Base-by-base conservation (phyloP, 106 monocot species). In the Allium cepa region DNA sequence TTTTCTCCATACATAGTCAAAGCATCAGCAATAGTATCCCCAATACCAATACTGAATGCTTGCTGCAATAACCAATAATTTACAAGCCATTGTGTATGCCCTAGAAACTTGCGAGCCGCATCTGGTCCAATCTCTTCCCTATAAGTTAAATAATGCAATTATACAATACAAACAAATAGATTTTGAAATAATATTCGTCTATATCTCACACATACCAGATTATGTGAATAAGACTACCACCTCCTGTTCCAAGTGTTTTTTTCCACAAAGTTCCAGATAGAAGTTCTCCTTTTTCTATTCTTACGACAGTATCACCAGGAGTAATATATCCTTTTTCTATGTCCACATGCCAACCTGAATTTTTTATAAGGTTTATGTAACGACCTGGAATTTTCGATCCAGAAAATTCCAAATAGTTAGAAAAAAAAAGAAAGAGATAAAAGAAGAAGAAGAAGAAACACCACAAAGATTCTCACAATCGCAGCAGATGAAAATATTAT, bases 101-200 rank as follows among this genome's bases (percentile, higher is more conserved):
- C 97, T 62, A 99, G 68, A 82, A 99, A 99, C 75, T 99, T 99
- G 49, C 97, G 84, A 50, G 97, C 97, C 17, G 92, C 84, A 90
- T 99, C 92, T 47, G 97, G 97, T 56, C 92, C 97, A 73, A 99
- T 92, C 82, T 99, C 97, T 78, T 99, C 97, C 97, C 92, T 99
- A 72, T 26, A 76, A n/a, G 53, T 56, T 5, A 36, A 22, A 22
- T 36, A 36, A 5, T 5, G 5, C 3, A 36, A 36, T 36, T 36
- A 36, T 36, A 36, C 0, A 36, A 36, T 36, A 36, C 36, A 36
- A 36, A 36, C 36, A 36, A 36, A 36, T 36, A 36, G 0, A 4
- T 36, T 36, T 36, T 36, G 3, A 36, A 36, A 36, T 4, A 36
- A 36, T 2, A 36, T 5, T 36, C 36, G 5, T 36, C 4, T 17